Base-by-base conservation (phyloP, 2,329 filamentous ascomycete species). In the Paraconiothyrium sp. region DNA sequence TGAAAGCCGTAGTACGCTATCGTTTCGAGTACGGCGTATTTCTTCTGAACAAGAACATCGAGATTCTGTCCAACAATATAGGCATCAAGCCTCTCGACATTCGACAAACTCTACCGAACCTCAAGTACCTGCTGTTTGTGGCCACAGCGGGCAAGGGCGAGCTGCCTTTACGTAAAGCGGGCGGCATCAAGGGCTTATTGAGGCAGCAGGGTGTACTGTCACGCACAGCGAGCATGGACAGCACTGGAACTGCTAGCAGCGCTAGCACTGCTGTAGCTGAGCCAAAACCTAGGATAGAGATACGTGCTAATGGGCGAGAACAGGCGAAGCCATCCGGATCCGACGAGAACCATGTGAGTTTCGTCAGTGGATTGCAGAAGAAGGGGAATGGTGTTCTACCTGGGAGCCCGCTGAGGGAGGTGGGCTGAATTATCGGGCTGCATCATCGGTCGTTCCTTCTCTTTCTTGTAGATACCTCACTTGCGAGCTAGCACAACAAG, bases 21-120 rank as follows among this genome's bases (percentile, higher is more conserved):
- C 89, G 94, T 2, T 98, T 98, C 78, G 94, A 98, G 71, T 99
- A 98, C 76, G 95, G 85, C 11, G 95, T 97, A 75, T 99, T 98
- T 72, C 82, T 98, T n/a, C 85, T 99, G 14, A 98, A 98, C 81
- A 97, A 98, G 79, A 84, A 98, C 73, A 94, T 99, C 59, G 94
- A 98, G 69, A 83, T 89, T 51, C 75, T 91, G 11, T 79, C 80
- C 22, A 86, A 84, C 62, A 80, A 82, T 1, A 89, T 93, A 67
- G 90, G 90, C 0, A 82, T 97, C 13, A 89, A 90, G 50, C 89
- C 97, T 1, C 86, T 97, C 65, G 95, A 99, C 72, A 93, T 97
- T 20, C 87, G 95, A 4, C 93, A 98, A 69, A 97, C 94, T 0
- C 81, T 98, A 7, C 93, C 94, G 1, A 99, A 99, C 73, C 83